Evolutionary conservation across 2,329 filamentous ascomycete genomes (phyloP).

Genomic region (Aspergillaceae sp.): DNA sequence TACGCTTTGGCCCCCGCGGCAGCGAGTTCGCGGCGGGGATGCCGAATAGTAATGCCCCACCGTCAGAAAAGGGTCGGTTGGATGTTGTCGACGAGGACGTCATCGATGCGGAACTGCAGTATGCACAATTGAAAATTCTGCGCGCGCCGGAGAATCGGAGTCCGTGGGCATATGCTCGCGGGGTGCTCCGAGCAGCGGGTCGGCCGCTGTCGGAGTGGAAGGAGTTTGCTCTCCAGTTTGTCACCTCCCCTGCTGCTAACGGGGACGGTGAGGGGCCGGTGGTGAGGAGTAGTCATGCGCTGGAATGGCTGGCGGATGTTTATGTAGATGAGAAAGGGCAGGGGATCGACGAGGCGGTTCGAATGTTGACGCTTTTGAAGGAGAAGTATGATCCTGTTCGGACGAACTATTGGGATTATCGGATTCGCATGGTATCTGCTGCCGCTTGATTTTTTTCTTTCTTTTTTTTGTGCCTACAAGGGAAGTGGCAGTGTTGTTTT

Average conservation of each 20-base stretch:
- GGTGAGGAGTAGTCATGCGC: slow-evolving; percentile 53
- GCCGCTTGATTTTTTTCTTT: slow-evolving; percentile 12
- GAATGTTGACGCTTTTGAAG: slow-evolving; percentile 64
- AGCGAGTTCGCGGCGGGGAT: slow-evolving; percentile 33
- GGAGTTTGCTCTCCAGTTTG: slow-evolving; percentile 48
- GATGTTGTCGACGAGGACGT: slow-evolving; percentile 51
- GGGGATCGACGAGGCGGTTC: slow-evolving; percentile 50
- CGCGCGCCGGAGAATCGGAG: slow-evolving; percentile 89
- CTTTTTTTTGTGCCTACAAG: neutral
- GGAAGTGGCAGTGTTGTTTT: neutral
- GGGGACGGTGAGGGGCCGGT: slow-evolving; percentile 31
- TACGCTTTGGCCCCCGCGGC: slow-evolving; percentile 63
- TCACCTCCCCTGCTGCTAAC: slow-evolving; percentile 17
- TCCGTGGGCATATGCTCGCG: slow-evolving; percentile 85
- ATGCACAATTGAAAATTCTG: slow-evolving; percentile 62
- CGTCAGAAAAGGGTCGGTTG: slow-evolving; percentile 22
- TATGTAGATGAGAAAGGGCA: slow-evolving; percentile 37
- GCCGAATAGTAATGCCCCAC: slow-evolving; percentile 15
- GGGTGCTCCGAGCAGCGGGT: slow-evolving; percentile 60
- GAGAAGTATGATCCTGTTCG: slow-evolving; percentile 87
- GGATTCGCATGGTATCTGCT: slow-evolving; percentile 38
- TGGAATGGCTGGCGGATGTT: slow-evolving; percentile 43
- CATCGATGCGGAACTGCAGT: slow-evolving; percentile 66
- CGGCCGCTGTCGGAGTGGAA: slow-evolving; percentile 43
- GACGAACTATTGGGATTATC: slow-evolving; percentile 86